phyloP scores from a whole-genome alignment of 345 rosid species.

The Adansonia digitata region DNA sequence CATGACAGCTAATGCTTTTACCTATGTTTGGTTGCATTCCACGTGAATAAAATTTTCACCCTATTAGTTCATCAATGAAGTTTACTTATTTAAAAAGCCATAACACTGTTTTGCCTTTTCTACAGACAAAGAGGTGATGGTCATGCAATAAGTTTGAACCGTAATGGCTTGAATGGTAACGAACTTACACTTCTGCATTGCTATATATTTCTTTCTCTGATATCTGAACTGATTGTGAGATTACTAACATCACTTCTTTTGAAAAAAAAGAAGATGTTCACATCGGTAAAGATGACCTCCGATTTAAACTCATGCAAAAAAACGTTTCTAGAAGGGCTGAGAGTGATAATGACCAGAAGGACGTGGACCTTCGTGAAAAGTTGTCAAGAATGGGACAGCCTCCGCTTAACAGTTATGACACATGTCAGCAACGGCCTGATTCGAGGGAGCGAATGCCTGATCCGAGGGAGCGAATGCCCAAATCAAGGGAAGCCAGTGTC shows the following conservation, averaged over 20 bases:
- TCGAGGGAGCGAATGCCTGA: slow-evolving; percentile 37
- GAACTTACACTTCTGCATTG: slow-evolving; percentile 10
- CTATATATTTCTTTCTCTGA: slow-evolving; percentile 11
- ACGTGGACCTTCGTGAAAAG: slow-evolving; percentile 71
- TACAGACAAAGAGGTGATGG: slow-evolving; percentile 69
- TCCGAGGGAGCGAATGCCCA: slow-evolving; percentile 43
- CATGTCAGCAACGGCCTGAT: slow-evolving; percentile 30
- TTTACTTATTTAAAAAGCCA: slow-evolving; percentile 6
- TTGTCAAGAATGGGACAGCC: slow-evolving; percentile 54
- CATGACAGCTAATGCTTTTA: background rate
- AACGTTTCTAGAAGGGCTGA: slow-evolving; percentile 41
- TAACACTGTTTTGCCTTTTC: slow-evolving; percentile 16
- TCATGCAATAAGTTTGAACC: slow-evolving; percentile 28
- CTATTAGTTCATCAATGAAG: background rate
- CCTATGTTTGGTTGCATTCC: background rate
- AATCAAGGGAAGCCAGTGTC: slow-evolving; percentile 39
- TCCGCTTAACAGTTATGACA: slow-evolving; percentile 28
- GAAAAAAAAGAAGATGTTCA: slow-evolving; percentile 42
- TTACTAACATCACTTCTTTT: slow-evolving; percentile 36
- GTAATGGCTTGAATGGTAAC: slow-evolving; percentile 48
- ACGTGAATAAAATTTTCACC: background rate
- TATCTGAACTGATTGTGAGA: slow-evolving; percentile 22
- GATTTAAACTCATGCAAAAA: slow-evolving; percentile 72
- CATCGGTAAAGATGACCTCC: slow-evolving; percentile 71
- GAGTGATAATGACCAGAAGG: slow-evolving; percentile 40